Evolutionary conservation across 2,329 filamentous ascomycete species (phyloP), one percentile per base, ranked within the genome.

Genomic region (Apiospora malaysiana): DNA sequence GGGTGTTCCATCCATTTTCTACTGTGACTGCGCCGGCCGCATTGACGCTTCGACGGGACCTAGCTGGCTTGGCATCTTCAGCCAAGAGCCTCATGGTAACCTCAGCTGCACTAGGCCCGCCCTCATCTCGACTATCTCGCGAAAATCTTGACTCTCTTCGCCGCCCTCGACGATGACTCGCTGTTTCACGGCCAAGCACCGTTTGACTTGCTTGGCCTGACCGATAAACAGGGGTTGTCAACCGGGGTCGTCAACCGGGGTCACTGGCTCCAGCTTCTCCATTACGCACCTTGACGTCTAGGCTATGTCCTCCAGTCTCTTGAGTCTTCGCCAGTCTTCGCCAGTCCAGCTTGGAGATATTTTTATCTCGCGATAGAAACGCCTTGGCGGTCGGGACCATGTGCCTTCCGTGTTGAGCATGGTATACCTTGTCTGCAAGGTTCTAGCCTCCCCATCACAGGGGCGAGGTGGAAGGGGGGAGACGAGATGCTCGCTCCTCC

Each of bases 41-140:
- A 79, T 79, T 77, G 78, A 78, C 77, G 66, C 71, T 75, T 75
- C 72, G 75, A 74, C 74, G 70, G 73, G 71, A 68, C 49, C n/a
- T 67, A 4, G 47, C 4, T 27, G 32, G 23, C 77, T 79, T 78
- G 76, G 76, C 77, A 71, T 68, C 76, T 73, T 78, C 75, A 79
- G 77, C 77, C 77, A 79, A 78, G 78, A 73, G 72, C 73, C 72
- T 63, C 56, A 2, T 32, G 56, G 56, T 40, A 63, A 63, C 56
- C 56, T 63, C 56, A 63, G 56, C 74, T 73, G 74, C 75, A 32
- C 74, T 70, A 70, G 42, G 70, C 74, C 63, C 71, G 71, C 72
- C 72, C 63, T 66, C 66, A 73, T 68, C 66, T 45, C n/a, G 42
- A 43, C 66, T 59, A 69, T 72, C 69, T 70, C 71, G 69, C 66